Evolutionary conservation across 164 flowering plant genomes (phyloP), one percentile per base, ranked within the genome.

Genomic region (Paratinospora sagittata): DNA sequence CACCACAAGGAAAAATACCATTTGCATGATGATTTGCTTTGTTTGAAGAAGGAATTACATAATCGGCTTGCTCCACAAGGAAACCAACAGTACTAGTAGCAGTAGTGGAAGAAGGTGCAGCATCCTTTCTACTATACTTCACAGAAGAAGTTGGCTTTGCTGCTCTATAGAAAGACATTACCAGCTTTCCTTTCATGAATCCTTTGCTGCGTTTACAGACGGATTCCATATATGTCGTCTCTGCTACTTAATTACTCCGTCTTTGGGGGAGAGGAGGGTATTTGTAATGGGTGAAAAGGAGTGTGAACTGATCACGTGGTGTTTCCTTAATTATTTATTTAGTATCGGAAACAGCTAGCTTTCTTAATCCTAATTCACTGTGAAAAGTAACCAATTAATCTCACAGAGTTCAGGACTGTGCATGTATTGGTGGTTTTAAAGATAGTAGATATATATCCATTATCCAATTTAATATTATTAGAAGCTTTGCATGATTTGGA

Each of bases 151-250:
- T 7, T 30, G 71, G 37, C 24, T 55, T 55, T 6, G 61, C 61
- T 52, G 63, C 36, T 30, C 43, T 14, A 21, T 55, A 33, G 63
- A 68, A 68, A 27, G 70, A 14, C 61, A 68, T 68, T 24, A 68
- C 61, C 12, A 68, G 61, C 71, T 68, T 68, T 55, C 43, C 71
- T 27, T 47, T 68, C 24, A 68, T 55, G 63, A 68, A 27, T 47
- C 70, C 70, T 52, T 68, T 68, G 24, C 71, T 21, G 14, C 19
- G 70, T 43, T 68, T 68, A 34, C 27, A 27, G 24, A 8, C 33
- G 0, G 63, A 52, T 12, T 68, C 71, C 71, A 68, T 68, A 19
- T 66, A 30, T 68, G 30, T 66, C 9, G 23, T 10, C 17, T 27
- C 19, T 33, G 21, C 1, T 66, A n/a, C 2, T 52, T 14, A 7